Evolutionary conservation across 2,329 filamentous ascomycete species (phyloP), one percentile per base, ranked within the genome.

Genomic region (Apiospora phragmitis): DNA sequence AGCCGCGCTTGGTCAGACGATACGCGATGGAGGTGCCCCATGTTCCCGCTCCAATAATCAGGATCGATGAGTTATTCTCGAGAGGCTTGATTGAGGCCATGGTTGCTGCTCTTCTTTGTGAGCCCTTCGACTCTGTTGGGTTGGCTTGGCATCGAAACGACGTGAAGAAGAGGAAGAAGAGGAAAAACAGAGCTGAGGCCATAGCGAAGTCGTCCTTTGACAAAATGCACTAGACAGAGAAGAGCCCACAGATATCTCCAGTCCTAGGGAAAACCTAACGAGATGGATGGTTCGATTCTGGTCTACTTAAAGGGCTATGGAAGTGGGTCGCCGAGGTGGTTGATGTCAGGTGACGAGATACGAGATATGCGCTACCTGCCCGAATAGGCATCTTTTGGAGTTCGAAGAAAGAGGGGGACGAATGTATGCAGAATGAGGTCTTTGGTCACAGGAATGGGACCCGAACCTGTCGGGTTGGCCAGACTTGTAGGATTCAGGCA

Each of bases 1-100:
- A 76, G n/a, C 74, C 75, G 68, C 75, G 72, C 41, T 74, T 74
- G 6, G 70, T 73, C 8, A 77, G 67, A 26, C 76, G 73, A n/a
- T 76, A 72, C 3, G 74, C 75, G 8, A 76, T 78, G 16, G 73
- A 68, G 21, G 72, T 75, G 3, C 76, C 76, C 75, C 75, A 77
- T 21, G 75, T 76, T 16, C 76, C 76, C 1, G 69, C 76, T 5
- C 76, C 76, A 18, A 76, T 71, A 8, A 77, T 70, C 12, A 76
- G 65, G 43, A 75, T 71, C 4, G 71, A 72, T 16, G 72, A 68
- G n/a, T 67, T 65, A 43, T 73, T 74, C 11, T 67, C 65, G 7
- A 29, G 65, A 11, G 51, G 16, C 16, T 35, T 18, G 18, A 21
- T 32, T 32, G 51, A 18, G 2, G 29, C 29, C 51, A 59, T 59